Base-by-base conservation (phyloP, 805 yeast genomes). In the Candida ovalis region DNA sequence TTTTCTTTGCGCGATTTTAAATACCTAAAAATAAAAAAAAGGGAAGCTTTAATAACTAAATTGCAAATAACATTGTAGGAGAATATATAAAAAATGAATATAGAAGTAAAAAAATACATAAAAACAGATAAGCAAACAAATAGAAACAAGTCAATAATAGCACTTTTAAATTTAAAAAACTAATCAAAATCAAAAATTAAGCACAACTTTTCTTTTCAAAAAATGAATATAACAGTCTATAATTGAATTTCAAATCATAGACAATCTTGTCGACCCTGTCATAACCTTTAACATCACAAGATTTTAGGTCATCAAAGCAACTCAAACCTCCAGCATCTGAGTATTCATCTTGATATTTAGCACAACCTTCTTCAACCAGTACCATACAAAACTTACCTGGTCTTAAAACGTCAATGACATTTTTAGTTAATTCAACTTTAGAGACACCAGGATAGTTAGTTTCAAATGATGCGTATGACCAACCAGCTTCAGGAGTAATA, bases 401-500 rank as follows among this genome's bases (percentile, higher is more conserved):
- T 47, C 74, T 73, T 66, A 92, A 84, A 25, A 86, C 75, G 4
- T 68, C 59, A 54, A 90, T 71, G 2, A 90, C 84, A 36, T 77
- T 78, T 38, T 68, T 55, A 52, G 88, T 66, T 9, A 88, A 81
- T n/a, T 75, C 76, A 28, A 75, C 62, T 57, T 84, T 78, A 53
- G 73, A 68, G 35, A 72, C 70, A 13, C 64, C 56, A 7, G 86
- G 84, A 37, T 82, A 88, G 65, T 88, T 92, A 19, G 97, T 82
- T 65, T 94, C 98, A 66, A 94, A 94, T 9, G 96, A 87, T 4
- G 98, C 98, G 67, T 92, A 92, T 4, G 97, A 88, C 89, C 95
- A 92, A 33, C 92, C 96, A 21, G 74, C 64, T 64, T 94, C 98
- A 0, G 98, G 98, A 0, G 99, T 94, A 38, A 94, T 87, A 64